Evolutionary conservation across 192 early-diverging fungal species (phyloP), one percentile per base, ranked within the genome.

Genomic region (Rhizophlyctis rosea): DNA sequence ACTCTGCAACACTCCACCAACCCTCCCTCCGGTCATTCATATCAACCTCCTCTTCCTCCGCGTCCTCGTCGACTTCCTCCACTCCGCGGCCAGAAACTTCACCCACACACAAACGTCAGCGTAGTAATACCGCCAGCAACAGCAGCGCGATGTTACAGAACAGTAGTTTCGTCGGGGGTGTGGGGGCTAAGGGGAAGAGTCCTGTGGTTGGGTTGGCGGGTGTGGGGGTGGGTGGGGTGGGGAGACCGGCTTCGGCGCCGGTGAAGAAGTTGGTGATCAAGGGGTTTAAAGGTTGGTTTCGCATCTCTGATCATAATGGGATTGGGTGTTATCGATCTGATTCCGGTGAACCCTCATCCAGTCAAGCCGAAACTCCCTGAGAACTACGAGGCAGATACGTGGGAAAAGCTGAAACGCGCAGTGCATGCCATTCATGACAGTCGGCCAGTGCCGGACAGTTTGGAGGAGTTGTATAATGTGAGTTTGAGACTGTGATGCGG

Each of bases 401-500:
- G 88, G 76, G 63, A 61, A 27, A 76, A 82, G 21, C 79, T 95
- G 4, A 76, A 87, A 48, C 59, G 54, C 9, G 90, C 90, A 9
- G 84, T 94, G 27, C 73, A 76, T 4, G 88, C 87, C n/a, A 90
- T 94, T 31, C 87, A 90, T 27, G 61, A 73, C 31, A 77, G 75
- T 49, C 64, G 75, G 57, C 81, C 83, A 7, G 81, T 87, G 0
- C 57, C 77, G 3, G 86, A 88, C 59, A 87, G 88, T 28, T 74
- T 91, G 13, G 92, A 94, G 50, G 88, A 88, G 64, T 81, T 92
- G n/a, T 94, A 94, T 73, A 85, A 84, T 53, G 87, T 65, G 24
- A 23, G 29, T 7, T 25, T 56, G 33, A 39, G 11, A 25, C 5
- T n/a, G n/a, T n/a, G n/a, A n/a, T n/a, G n/a, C n/a, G n/a, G n/a